phyloP scores from a whole-genome alignment of 2,329 filamentous ascomycete species.

The Xylaria multiplex region DNA sequence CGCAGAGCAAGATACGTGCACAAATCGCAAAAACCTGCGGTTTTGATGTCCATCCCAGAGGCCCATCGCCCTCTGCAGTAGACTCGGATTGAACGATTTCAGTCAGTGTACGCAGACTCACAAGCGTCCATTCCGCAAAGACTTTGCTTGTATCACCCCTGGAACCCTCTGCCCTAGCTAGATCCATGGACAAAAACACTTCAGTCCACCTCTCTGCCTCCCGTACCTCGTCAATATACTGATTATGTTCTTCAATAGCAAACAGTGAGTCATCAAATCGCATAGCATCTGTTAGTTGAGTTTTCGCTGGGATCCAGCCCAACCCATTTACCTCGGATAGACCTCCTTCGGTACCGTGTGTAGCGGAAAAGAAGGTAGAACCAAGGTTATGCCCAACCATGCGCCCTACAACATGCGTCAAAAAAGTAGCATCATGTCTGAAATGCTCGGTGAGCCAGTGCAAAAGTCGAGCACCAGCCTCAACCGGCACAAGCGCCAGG shows the following conservation, averaged over 20 bases:
- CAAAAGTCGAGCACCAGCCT: constrained; percentile 59
- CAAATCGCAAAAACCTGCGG: constrained; percentile 73
- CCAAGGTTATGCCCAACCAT: constrained; percentile 52
- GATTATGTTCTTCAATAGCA: constrained; percentile 88
- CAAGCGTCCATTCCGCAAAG: constrained; percentile 59
- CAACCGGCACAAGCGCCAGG: constrained; percentile 56
- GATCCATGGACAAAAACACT: constrained; percentile 53
- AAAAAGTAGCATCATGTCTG: constrained; percentile 52
- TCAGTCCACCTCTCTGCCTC: constrained; percentile 76
- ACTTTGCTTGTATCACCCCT: constrained; percentile 38
- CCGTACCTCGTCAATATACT: constrained; percentile 85
- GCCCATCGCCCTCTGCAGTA: constrained; percentile 61
- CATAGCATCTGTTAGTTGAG: constrained; percentile 58
- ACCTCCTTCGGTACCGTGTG: constrained; percentile 25
- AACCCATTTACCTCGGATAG: constrained; percentile 25
- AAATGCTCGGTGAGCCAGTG: constrained; percentile 55
- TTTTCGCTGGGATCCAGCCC: constrained; percentile 45
- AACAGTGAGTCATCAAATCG: constrained; percentile 77
- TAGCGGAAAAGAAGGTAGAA: constrained; percentile 22
- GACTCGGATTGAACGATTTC: constrained; percentile 39
- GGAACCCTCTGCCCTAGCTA: neutral
- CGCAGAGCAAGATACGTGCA: constrained; percentile 57
- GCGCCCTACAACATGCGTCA: constrained; percentile 54
- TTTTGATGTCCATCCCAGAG: constrained; percentile 78
- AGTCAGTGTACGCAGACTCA: constrained; percentile 59